Conservation (phyloP, 208 protist genomes). For the Leishmania turanica region DNA sequence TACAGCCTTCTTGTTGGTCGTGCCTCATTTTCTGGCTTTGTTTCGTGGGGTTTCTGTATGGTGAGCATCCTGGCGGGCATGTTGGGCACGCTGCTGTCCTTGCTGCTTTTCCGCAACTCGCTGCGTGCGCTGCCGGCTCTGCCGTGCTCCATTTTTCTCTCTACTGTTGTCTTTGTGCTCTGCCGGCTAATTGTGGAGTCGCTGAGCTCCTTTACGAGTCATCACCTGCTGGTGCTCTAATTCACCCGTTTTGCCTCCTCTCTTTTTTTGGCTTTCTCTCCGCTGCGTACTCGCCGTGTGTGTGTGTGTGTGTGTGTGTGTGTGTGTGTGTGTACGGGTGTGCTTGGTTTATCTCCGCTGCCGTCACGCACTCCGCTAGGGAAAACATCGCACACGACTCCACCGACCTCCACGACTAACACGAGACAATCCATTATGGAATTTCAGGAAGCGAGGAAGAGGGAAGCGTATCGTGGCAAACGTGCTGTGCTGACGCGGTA, state of each 20-base stretch:
- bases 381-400: neutral
- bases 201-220: slow-evolving; percentile 24
- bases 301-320: neutral
- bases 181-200: slow-evolving; percentile 29
- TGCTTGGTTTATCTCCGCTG: neutral
- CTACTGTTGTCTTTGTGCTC: slow-evolving; percentile 51
- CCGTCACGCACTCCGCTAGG: neutral
- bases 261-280: neutral
- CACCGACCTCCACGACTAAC: neutral
- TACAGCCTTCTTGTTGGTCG: slow-evolving; percentile 80
- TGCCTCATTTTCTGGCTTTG: slow-evolving; percentile 48
- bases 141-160: slow-evolving; percentile 79
- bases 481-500: neutral
- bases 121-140: slow-evolving; percentile 75
- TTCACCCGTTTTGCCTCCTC: neutral
- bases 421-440: neutral
- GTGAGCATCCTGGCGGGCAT: slow-evolving; percentile 66
- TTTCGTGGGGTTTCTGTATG: slow-evolving; percentile 64
- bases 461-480: neutral
- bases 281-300: neutral
- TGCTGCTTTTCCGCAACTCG: slow-evolving; percentile 51
- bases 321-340: neutral
- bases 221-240: slow-evolving; percentile 25
- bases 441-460: neutral
- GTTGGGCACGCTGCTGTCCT: slow-evolving; percentile 54